Evolutionary conservation across 768 basidiomycete genomes (phyloP), one percentile per base, ranked within the genome.

Genomic region (Lactarius trivialis): DNA sequence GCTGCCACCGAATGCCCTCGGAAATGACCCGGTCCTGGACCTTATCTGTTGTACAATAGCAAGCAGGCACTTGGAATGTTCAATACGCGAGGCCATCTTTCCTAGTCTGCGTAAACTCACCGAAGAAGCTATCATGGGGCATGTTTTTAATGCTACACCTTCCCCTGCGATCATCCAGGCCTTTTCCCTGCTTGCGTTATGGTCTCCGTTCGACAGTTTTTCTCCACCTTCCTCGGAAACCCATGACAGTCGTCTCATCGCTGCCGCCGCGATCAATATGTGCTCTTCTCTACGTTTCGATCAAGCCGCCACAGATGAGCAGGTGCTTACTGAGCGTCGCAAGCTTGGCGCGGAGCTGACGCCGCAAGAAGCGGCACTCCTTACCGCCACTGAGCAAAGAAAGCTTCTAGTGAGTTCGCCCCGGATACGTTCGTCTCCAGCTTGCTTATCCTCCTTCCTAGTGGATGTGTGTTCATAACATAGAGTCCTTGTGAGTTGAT

Each of bases 1-100:
- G 55, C 64, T 80, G 12, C 76, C 76, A 6, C 75, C 73, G 2
- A 63, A 69, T 28, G 68, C 66, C 36, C 70, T 70, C 8, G 69
- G 65, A 36, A 72, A 73, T 51, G 70, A 69, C 53, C 70, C 74
- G 17, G 66, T 81, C 28, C 69, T 80, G 17, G 73, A 77, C 54
- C 71, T 81, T 34, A 78, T 77, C 12, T 76, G 80, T 30, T 81
- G 80, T 61, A 77, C 77, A 41, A 68, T 81, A 28, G 75, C 80
- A 17, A 77, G 78, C 36, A 71, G 79, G 43, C 79, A 81, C 66
- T 67, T 80, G 1, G 75, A 76, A 19, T 67, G 71, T 17, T 66
- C 71, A 32, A 73, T 69, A 54, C 74, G 75, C 41, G 69, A 74
- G 4, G 68, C 69, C 17, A 72, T 79, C 24, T 63, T 74, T 26